Percentiles rank a stretch among this genome's conserved stretches.
Evolutionary conservation across 345 rosid genomes (phyloP).

Genomic region (Zanthoxylum bungeanum): DNA sequence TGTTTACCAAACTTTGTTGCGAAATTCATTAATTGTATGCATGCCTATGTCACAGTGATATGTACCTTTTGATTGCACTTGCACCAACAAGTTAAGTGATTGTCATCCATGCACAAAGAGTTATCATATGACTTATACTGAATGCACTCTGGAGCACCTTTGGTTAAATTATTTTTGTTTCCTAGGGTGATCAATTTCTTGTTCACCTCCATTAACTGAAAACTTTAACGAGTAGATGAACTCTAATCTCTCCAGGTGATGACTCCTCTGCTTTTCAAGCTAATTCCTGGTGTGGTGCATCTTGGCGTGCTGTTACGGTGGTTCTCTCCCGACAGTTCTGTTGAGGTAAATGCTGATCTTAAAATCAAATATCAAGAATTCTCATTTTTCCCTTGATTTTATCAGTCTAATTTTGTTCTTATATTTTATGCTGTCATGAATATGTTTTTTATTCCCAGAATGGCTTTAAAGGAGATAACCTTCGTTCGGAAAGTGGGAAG

Average conservation of each 20-base stretch:
- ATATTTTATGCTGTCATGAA: conserved; percentile 1
- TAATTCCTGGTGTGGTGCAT: conserved; percentile 83
- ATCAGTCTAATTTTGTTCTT: neutral
- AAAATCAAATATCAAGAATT: neutral
- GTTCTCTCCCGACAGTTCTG: conserved; percentile 69
- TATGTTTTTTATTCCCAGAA: conserved; percentile 34
- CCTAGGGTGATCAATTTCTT: neutral
- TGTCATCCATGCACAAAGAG: neutral
- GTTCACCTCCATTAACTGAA: too few relatives aligned
- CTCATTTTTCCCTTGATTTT: neutral
- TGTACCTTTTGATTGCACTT: neutral
- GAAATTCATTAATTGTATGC: neutral
- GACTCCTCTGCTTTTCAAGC: conserved; percentile 89
- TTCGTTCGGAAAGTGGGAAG: conserved; percentile 50
- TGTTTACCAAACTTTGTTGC: neutral
- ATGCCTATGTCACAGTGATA: neutral
- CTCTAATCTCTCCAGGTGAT: conserved; percentile 56
- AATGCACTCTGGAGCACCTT: neutral
- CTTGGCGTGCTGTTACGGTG: conserved; percentile 86
- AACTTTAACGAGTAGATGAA: neutral
- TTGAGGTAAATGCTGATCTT: conserved; percentile 47
- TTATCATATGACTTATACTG: neutral
- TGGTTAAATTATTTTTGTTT: neutral
- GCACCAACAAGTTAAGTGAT: neutral
- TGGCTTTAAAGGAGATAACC: conserved; percentile 46